Percentiles rank a stretch among this genome's conserved stretches.
phyloP scores from a whole-genome alignment of 2,329 filamentous ascomycete species.

The Cladosporium sp. region DNA sequence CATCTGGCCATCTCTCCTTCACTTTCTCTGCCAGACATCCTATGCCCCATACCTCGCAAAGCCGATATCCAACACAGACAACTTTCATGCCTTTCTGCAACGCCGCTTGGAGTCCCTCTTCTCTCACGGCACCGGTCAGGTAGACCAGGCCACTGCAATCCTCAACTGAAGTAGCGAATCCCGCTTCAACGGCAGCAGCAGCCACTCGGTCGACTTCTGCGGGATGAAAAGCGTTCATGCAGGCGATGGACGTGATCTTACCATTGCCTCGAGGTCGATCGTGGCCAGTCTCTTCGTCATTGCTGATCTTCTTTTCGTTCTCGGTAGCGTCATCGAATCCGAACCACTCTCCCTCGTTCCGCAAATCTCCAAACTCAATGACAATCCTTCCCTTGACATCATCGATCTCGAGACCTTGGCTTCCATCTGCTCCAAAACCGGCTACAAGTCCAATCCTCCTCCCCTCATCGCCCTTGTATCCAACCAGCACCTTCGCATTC shows the following conservation, averaged over 20 bases:
- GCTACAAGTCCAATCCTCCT: background rate
- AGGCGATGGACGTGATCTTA: background rate
- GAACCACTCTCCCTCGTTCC: background rate
- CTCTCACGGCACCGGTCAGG: constrained; percentile 6
- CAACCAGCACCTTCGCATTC: background rate
- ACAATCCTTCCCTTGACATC: background rate
- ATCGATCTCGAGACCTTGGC: background rate
- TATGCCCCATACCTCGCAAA: constrained; percentile 10
- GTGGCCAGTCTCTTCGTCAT: background rate
- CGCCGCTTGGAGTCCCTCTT: constrained; percentile 3
- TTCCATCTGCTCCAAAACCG: background rate
- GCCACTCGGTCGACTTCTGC: constrained; percentile 7
- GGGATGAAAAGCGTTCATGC: constrained; percentile 11
- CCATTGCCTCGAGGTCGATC: background rate
- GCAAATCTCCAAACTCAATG: background rate
- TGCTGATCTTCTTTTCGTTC: background rate
- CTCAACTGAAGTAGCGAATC: background rate
- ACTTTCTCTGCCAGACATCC: constrained; percentile 1
- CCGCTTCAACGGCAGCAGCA: background rate
- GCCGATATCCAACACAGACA: constrained; percentile 6
- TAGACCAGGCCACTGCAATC: constrained; percentile 3
- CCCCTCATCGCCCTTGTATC: constrained; percentile 10
- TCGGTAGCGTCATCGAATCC: background rate
- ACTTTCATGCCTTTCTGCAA: constrained; percentile 3
- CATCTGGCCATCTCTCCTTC: constrained; percentile 2